Conservation (phyloP, 805 yeast species). For the Kazachstania martiniae region DNA sequence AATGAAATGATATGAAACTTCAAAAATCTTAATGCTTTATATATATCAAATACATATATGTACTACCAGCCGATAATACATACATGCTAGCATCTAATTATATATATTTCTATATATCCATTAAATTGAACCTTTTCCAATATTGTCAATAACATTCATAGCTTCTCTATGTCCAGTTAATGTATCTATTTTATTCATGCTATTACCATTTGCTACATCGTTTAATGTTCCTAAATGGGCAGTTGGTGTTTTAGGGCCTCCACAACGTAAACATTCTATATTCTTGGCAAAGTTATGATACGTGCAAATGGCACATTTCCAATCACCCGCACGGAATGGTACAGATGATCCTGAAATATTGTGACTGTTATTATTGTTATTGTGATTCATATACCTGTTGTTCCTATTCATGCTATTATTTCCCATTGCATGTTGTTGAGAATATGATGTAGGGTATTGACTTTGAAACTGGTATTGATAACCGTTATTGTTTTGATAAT, state of each 20-base stretch:
- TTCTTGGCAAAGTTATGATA: slow-evolving; percentile 93
- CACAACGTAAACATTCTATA: slow-evolving; percentile 77
- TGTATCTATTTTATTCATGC: background rate
- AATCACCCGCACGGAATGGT: slow-evolving; percentile 95
- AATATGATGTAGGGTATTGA: too few species aligned
- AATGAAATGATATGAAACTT: background rate
- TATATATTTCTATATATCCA: too few species aligned
- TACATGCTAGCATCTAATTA: too few species aligned
- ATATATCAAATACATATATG: too few species aligned
- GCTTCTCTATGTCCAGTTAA: too few species aligned
- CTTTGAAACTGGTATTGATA: too few species aligned
- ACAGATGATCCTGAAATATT: slow-evolving; percentile 38
- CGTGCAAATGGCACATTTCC: slow-evolving; percentile 79
- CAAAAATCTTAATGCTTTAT: too few species aligned
- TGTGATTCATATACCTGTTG: slow-evolving; percentile 1
- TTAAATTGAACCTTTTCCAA: too few species aligned
- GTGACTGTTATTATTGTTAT: slow-evolving; percentile 7
- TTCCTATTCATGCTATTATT: slow-evolving; percentile 4
- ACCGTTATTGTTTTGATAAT: slow-evolving; percentile 2
- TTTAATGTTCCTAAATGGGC: slow-evolving; percentile 1
- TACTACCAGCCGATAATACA: too few species aligned
- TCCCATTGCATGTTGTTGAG: too few species aligned
- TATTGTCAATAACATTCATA: too few species aligned
- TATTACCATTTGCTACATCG: slow-evolving; percentile 5
- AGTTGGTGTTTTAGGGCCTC: slow-evolving; percentile 42